Percentiles rank a stretch among this genome's conserved stretches.
Conservation (phyloP, 2,329 filamentous ascomycete genomes). For the Ramularia collo-cygni region DNA sequence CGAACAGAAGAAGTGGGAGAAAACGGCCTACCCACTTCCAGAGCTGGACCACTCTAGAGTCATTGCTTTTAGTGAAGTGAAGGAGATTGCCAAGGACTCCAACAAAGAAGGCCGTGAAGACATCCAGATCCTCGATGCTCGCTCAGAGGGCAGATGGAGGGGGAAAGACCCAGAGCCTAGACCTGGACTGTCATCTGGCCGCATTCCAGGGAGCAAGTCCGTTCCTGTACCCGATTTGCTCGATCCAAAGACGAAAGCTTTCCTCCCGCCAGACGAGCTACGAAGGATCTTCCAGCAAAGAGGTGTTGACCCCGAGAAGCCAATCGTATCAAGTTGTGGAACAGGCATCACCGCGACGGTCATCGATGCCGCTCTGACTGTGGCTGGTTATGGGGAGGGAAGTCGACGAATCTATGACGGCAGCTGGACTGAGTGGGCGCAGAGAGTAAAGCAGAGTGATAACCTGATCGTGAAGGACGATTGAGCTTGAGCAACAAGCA, state of each 20-base stretch:
- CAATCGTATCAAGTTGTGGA: constrained; percentile 82
- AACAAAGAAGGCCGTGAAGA: constrained; percentile 78
- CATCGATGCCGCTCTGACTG: constrained; percentile 76
- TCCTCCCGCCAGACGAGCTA: constrained; percentile 66
- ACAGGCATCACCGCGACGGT: constrained; percentile 91
- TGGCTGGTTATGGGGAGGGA: constrained; percentile 66
- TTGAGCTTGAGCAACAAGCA: too few species aligned
- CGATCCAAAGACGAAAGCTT: constrained; percentile 74
- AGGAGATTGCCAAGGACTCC: constrained; percentile 65
- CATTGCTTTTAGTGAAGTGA: constrained; percentile 74
- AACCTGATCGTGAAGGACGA: constrained; percentile 32
- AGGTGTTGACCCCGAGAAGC: constrained; percentile 68
- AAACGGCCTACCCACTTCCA: constrained; percentile 38
- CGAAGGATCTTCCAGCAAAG: constrained; percentile 70
- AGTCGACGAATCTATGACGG: constrained; percentile 76
- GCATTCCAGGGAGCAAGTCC: constrained; percentile 82
- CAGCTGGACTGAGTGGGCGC: constrained; percentile 69
- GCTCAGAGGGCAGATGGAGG: constrained; percentile 70
- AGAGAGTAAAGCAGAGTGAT: constrained; percentile 29
- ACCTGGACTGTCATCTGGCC: constrained; percentile 73
- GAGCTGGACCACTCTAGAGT: constrained; percentile 55
- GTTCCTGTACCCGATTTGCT: constrained; percentile 74
- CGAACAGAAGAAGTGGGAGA: constrained; percentile 46
- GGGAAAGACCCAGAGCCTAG: constrained; percentile 78
- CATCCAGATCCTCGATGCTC: constrained; percentile 83